Evolutionary conservation across 768 basidiomycete genomes (phyloP), one percentile per base, ranked within the genome.

Genomic region (Trametes elegans): DNA sequence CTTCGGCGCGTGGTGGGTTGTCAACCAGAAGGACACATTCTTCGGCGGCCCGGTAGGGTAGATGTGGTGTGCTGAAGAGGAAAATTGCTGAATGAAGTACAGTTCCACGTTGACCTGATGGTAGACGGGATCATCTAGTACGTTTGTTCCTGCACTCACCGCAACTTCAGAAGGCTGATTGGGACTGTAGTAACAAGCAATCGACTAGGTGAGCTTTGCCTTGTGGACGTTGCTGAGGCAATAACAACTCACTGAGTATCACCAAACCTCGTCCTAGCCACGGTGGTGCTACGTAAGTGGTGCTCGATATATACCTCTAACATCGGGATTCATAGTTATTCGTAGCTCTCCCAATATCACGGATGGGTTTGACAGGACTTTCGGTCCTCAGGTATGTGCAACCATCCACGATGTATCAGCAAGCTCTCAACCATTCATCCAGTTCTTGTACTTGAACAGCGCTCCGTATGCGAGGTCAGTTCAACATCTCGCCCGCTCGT

Each of bases 1-100:
- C 8, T 41, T 65, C 28, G 67, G 63, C 18, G 67, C 66, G 4
- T 68, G 67, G 67, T 66, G 65, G 65, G 67, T 68, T 10, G 58
- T 64, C 3, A 66, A 66, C 48, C 65, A 66, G 48, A 65, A 65
- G 47, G 67, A 68, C 43, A 65, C 61, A 8, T 59, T 53, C 42
- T 62, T 58, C 40, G 61, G 61, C 14, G 61, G 61, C n/a, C 61
- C 61, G 3, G 61, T 62, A 27, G 23, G 58, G 4, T 31, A 0
- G 18, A 2, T 13, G 1, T 32, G 2, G n/a, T 14, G 14, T 13
- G n/a, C 18, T 7, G 6, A 5, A 14, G 18, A 11, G 14, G 10
- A 10, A 3, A 11, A 7, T 19, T 35, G 32, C 16, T 55, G 18
- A 46, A 7, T 5, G n/a, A 3, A 32, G 31, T 14, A 14, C 39